phyloP scores from a whole-genome alignment of 1,284 basidiomycete genomes.

The Lignosus rhinocerotis region DNA sequence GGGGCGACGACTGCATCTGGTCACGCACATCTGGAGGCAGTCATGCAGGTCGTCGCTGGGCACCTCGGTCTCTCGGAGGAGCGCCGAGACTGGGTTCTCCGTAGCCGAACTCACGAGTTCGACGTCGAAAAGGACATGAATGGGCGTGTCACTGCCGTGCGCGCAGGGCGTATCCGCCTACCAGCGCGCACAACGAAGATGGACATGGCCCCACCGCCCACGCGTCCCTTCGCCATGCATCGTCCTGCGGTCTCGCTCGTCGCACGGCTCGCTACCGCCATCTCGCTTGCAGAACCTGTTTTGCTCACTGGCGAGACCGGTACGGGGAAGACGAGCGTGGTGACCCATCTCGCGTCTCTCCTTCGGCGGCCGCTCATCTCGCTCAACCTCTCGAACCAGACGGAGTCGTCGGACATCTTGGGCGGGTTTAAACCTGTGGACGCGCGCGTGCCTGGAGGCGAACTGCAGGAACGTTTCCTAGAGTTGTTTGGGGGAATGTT shows the following conservation, averaged over 20 bases:
- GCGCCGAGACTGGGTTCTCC: conserved; percentile 54
- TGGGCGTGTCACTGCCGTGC: conserved; percentile 54
- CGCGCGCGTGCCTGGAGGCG: conserved; percentile 74
- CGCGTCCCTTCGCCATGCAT: conserved; percentile 87
- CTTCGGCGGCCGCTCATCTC: conserved; percentile 81
- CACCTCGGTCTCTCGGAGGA: conserved; percentile 70
- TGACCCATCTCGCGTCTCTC: conserved; percentile 87
- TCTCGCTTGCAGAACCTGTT: conserved; percentile 81
- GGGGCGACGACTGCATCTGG: conserved; percentile 56
- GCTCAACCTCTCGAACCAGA: conserved; percentile 96
- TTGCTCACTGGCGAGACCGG: conserved; percentile 97
- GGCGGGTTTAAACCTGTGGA: conserved; percentile 97
- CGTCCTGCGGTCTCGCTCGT: conserved; percentile 82
- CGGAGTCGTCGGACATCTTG: conserved; percentile 91
- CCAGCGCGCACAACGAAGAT: conserved; percentile 42
- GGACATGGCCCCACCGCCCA: conserved; percentile 35
- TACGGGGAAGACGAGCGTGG: conserved; percentile 95
- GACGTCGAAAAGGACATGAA: conserved; percentile 68
- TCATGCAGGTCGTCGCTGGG: conserved; percentile 57
- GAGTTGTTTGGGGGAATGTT: conserved; percentile 89
- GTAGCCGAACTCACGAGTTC: conserved; percentile 67
- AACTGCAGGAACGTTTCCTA: conserved; percentile 77
- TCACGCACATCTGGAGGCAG: conserved; percentile 48
- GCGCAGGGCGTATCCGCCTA: conserved; percentile 59
- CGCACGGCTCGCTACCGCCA: conserved; percentile 78